Percentiles rank a stretch among this genome's conserved stretches.
These are phyloP conservation scores for Coccomyxa sp. DNA, from an alignment of 139 green algal species.

Conservation along the genomic window DNA sequence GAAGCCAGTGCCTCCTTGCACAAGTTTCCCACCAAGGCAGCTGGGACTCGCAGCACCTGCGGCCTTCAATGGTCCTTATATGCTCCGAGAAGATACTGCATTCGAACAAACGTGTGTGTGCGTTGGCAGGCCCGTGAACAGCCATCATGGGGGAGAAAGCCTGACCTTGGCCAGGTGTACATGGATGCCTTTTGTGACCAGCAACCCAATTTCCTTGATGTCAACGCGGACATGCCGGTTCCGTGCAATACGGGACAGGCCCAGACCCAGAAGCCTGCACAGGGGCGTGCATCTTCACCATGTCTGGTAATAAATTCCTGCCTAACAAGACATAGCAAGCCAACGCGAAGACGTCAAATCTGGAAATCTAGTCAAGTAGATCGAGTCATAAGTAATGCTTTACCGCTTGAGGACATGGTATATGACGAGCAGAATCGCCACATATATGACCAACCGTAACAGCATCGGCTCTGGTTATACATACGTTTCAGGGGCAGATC, in stretches of 20 bases:
- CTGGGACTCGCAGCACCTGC: no score
- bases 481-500: no score
- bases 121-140: no score
- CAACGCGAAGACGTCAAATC: no score
- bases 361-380: no score
- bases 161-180: background rate
- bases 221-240: background rate
- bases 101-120: no score
- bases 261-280: background rate
- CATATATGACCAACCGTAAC: background rate
- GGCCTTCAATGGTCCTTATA: no score
- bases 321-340: no score
- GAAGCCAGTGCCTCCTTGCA: no score
- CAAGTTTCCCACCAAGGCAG: no score
- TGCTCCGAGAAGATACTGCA: no score
- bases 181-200: slow-evolving; percentile 5
- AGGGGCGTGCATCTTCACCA: background rate
- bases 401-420: background rate
- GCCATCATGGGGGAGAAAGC: no score
- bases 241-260: background rate
- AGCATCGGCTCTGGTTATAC: background rate
- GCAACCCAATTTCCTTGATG: slow-evolving; percentile 3
- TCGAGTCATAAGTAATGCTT: background rate
- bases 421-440: background rate
- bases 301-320: background rate